Conservation (phyloP, 192 early-diverging fungal genomes). For the Umbelopsis sp. region DNA sequence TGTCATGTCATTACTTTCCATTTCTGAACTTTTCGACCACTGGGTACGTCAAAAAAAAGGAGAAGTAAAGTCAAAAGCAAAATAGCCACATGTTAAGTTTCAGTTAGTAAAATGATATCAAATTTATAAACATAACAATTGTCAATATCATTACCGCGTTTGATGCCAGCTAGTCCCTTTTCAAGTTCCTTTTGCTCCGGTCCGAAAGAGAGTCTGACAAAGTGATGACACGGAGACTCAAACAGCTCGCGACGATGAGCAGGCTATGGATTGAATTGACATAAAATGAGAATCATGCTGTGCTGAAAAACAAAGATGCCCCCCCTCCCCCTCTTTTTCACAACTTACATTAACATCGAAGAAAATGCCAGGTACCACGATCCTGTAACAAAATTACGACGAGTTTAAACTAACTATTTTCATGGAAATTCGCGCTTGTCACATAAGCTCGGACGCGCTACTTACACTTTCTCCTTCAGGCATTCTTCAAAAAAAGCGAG, state of each 20-base stretch:
- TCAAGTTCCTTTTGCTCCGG: constrained; percentile 53
- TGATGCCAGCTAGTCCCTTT: constrained; percentile 49
- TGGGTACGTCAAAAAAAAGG: neutral
- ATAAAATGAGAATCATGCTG: neutral
- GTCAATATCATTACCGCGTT: constrained; percentile 22
- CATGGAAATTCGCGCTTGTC: too few relatives aligned
- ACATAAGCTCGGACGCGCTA: too few relatives aligned
- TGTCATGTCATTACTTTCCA: neutral
- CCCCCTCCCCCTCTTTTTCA: too few relatives aligned
- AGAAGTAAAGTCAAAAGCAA: neutral
- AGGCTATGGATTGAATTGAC: constrained; percentile 24
- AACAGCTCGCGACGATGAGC: constrained; percentile 54
- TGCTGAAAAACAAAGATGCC: neutral
- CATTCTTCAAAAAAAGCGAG: constrained; percentile 57
- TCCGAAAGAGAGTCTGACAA: constrained; percentile 56
- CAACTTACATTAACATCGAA: constrained; percentile 55
- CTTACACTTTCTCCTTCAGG: constrained; percentile 56
- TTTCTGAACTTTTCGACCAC: neutral
- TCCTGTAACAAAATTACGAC: neutral
- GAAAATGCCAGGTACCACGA: constrained; percentile 49
- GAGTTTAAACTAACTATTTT: too few relatives aligned
- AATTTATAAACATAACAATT: neutral
- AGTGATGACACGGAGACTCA: constrained; percentile 55
- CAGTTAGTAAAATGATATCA: neutral
- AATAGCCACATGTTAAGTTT: neutral